Evolutionary conservation across 2,329 filamentous ascomycete species (phyloP), one percentile per base, ranked within the genome.

Genomic region (Colletotrichum somersetense): DNA sequence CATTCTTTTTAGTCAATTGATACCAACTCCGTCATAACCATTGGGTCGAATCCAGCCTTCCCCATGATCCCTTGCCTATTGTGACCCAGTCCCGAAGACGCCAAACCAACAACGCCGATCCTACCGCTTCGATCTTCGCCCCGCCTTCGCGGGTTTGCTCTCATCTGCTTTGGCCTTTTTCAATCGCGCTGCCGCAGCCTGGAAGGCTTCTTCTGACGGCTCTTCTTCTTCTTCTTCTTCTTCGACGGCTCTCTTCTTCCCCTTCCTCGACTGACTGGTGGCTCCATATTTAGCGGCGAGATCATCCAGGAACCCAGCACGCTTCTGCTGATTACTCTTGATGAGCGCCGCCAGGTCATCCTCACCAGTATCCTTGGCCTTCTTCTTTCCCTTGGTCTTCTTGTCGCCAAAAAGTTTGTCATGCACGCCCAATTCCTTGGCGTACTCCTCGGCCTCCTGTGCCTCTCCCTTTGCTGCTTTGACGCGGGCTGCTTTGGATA

Each of bases 241-340:
- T 0, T 89, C 85, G 35, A 88, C 80, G 35, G 81, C 83, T 75
- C 87, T 85, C 78, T 88, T 89, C 78, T 85, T 85, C 14, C 84
- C 85, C 77, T 87, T 90, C 81, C 85, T 86, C 0, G 79, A 75
- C 72, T 85, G 84, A 63, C 78, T 77, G 18, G 79, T 78, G 10
- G 85, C 83, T 38, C 85, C 83, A 79, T 97, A 97, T 82, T 96
- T 97, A 61, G 91, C 92, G 70, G 93, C 93, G 62, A 97, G 81
- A 62, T 88, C 85, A 73, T 93, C 92, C 33, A 97, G 83, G 79
- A 97, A 94, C 48, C 84, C 85, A 38, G 83, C 85, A 44, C 92
- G 85, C 53, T 87, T 87, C 75, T 91, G 86, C 79, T 96, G 92
- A 58, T 92, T 89, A 77, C 89, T 86, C 78, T 89, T 88, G 73